Percentiles rank a stretch among this genome's conserved stretches.
These are phyloP conservation scores for Byssoonygena ceratinophila DNA, from an alignment of 2,329 filamentous ascomycete species.

Conservation along the genomic window DNA sequence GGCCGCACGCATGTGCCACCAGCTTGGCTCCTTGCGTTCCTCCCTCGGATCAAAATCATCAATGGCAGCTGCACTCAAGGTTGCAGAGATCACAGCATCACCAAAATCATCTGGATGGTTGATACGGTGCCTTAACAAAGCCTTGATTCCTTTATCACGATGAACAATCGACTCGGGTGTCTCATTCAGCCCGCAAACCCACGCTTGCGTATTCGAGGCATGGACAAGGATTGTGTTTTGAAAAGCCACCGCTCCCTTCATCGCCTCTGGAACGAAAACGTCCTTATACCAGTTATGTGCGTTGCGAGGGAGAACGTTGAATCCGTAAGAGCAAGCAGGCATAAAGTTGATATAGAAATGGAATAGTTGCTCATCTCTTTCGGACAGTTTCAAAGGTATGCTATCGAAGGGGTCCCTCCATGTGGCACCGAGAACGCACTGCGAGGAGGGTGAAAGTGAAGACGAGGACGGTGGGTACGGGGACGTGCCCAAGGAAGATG, in stretches of 20 bases:
- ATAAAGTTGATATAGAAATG: constrained; percentile 35
- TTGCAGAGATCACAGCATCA: constrained; percentile 32
- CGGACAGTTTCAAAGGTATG: constrained; percentile 26
- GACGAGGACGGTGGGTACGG: not conserved
- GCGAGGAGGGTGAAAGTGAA: constrained; percentile 20
- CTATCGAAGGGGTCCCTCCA: constrained; percentile 32
- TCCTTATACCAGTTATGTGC: constrained; percentile 33
- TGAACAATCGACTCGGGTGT: constrained; percentile 25
- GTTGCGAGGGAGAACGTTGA: constrained; percentile 25
- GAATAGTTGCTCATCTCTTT: constrained; percentile 27
- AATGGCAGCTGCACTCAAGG: constrained; percentile 31
- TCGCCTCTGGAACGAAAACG: constrained; percentile 33
- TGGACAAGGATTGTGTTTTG: constrained; percentile 33
- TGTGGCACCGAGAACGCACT: constrained; percentile 28
- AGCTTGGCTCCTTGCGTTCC: constrained; percentile 30
- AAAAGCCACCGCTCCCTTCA: constrained; percentile 32
- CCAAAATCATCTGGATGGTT: constrained; percentile 27
- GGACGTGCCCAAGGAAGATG: not conserved
- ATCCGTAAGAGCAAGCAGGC: constrained; percentile 32
- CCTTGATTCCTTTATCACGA: constrained; percentile 25
- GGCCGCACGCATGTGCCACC: constrained; percentile 34
- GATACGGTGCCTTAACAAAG: constrained; percentile 28
- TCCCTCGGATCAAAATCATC: constrained; percentile 34
- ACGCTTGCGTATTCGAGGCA: constrained; percentile 31
- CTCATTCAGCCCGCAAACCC: constrained; percentile 29